Base-by-base conservation (phyloP, 768 basidiomycete species). In the Dentipellis fragilis region DNA sequence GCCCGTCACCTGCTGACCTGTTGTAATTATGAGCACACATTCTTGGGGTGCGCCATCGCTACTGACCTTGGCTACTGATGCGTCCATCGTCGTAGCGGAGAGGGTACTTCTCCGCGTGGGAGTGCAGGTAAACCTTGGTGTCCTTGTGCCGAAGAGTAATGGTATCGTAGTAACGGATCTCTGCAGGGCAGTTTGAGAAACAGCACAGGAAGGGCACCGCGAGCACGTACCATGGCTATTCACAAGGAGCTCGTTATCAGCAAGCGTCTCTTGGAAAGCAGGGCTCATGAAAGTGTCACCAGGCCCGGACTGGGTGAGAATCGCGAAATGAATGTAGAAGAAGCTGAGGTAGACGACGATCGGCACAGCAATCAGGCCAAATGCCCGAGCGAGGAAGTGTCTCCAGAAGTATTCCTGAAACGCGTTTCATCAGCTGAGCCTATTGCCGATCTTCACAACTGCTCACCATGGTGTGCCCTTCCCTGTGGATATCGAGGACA, bases 281-380 rank as follows among this genome's bases (percentile, higher is more conserved):
- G 96, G 94, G 67, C 89, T 93, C 96, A 98, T 98, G 75, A 98
- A 99, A 39, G 78, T 76, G 65, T 98, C 96, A 5, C 96, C 96
- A 35, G 93, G 80, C 22, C 96, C 96, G 10, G 93, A 93, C 60
- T 85, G 79, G 8, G 75, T 88, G 61, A 98, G 83, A 59, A 98
- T 77, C 23, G 85, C 75, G 65, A 99, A 95, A 69, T 99, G 96
- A 22, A 96, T 72, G 72, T 88, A 99, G 79, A 99, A 99, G 78
- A 95, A 92, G 14, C 87, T 85, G 2, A 98, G 80, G 69, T 99
- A 99, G 51, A 98, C 77, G 55, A 89, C 71, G 62, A 93, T 80
- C 4, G 96, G 96, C n/a, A 95, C 73, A 12, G 87, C 62, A 58
- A 99, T 97, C 47, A 99, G 74, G 12, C 89, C 93, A 54, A 87